Conservation (phyloP, 2,329 filamentous ascomycete genomes). For the Colletotrichum lini region DNA sequence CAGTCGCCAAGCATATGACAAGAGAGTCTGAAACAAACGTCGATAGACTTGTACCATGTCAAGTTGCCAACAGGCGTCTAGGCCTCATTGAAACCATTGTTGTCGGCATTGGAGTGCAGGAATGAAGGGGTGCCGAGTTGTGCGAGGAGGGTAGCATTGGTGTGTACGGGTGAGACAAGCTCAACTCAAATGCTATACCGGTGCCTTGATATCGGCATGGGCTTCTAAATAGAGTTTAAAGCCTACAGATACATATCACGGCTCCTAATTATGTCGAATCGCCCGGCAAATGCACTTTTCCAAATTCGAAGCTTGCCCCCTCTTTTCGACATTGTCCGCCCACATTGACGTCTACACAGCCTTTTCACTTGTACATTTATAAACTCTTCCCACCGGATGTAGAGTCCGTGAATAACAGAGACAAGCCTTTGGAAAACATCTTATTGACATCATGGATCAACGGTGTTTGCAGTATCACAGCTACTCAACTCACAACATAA, state of each 20-base stretch:
- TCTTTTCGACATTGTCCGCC: slow-evolving; percentile 15
- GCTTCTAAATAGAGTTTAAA: slow-evolving; percentile 15
- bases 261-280: background rate
- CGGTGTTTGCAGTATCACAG: background rate
- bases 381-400: background rate
- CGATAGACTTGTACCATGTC: background rate
- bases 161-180: slow-evolving; percentile 22
- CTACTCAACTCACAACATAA: no score
- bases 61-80: background rate
- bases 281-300: background rate
- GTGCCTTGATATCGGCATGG: slow-evolving; percentile 11
- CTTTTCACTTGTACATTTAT: no score
- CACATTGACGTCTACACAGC: background rate
- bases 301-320: slow-evolving; percentile 8
- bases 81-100: background rate
- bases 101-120: background rate
- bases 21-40: background rate
- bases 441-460: slow-evolving; percentile 1
- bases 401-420: background rate
- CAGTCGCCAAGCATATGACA: background rate
- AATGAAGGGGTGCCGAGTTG: slow-evolving; percentile 5
- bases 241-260: slow-evolving; percentile 22
- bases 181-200: slow-evolving; percentile 15
- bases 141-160: background rate
- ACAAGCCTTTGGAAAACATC: background rate